Evolutionary conservation across 495 filamentous ascomycete genomes (phyloP).

Genomic region (Daldinia bambusicola): DNA sequence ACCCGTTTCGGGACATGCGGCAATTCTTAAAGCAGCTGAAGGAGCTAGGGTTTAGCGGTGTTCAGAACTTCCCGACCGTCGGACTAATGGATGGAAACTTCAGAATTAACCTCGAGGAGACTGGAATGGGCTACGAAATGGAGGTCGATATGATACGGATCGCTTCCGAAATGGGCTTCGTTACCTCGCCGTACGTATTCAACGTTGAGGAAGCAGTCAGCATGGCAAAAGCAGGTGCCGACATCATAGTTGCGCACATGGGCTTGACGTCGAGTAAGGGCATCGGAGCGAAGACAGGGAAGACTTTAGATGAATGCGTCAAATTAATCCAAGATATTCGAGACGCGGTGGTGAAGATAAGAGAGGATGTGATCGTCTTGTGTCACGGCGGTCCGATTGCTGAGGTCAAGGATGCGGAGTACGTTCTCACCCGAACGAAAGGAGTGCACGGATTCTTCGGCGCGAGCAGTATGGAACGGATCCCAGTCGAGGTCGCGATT

Average conservation of each 20-base stretch:
- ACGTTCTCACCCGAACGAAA: constrained; percentile 65
- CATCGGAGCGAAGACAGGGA: constrained; percentile 69
- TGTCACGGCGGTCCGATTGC: constrained; percentile 78
- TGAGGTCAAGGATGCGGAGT: constrained; percentile 68
- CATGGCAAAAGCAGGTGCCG: constrained; percentile 72
- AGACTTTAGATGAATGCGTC: constrained; percentile 70
- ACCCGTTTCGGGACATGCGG: constrained; percentile 69
- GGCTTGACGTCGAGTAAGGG: constrained; percentile 72
- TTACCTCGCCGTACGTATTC: constrained; percentile 78
- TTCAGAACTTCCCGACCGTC: constrained; percentile 80
- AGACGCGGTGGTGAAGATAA: constrained; percentile 65
- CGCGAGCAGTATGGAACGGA: constrained; percentile 75
- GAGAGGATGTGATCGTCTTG: constrained; percentile 69
- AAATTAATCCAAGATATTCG: constrained; percentile 68
- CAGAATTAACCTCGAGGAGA: constrained; percentile 73
- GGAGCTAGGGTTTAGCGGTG: constrained; percentile 69
- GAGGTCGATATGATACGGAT: constrained; percentile 72
- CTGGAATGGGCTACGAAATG: constrained; percentile 70
- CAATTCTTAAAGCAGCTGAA: constrained; percentile 67
- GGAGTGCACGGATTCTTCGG: constrained; percentile 78
- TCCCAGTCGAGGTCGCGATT: constrained; percentile 75
- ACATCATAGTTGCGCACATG: constrained; percentile 76
- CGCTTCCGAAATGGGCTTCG: constrained; percentile 65
- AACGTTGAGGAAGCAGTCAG: constrained; percentile 64
- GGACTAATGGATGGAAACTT: constrained; percentile 76